Conservation (phyloP, 2,329 filamentous ascomycete genomes). For the Fusarium sp. region DNA sequence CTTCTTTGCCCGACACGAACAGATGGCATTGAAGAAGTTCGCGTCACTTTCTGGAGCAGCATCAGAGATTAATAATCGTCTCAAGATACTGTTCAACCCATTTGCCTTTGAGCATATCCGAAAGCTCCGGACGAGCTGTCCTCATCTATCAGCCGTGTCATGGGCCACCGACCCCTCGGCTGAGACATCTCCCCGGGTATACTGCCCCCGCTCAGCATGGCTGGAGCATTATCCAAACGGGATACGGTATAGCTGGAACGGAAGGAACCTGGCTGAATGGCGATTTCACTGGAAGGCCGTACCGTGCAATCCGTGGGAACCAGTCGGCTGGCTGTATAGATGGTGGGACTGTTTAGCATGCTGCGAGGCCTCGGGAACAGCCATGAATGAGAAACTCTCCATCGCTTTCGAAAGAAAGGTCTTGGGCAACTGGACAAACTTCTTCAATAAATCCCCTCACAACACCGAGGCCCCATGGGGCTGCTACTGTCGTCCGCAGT, state of each 20-base stretch:
- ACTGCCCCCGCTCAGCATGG: not conserved
- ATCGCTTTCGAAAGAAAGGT: not conserved
- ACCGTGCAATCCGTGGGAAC: not conserved
- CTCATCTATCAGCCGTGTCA: not conserved
- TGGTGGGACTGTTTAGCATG: slow-evolving; percentile 17
- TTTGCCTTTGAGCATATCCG: fast-evolving
- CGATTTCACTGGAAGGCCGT: not conserved
- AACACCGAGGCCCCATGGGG: fast-evolving
- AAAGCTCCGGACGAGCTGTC: not conserved
- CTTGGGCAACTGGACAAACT: not conserved
- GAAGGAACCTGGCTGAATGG: slow-evolving; percentile 3
- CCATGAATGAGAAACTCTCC: not conserved
- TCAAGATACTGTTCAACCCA: slow-evolving; percentile 10
- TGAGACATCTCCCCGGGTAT: not conserved
- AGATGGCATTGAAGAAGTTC: not conserved
- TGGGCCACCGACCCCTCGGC: not conserved
- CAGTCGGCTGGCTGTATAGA: not conserved
- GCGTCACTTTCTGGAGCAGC: not conserved
- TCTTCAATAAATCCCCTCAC: not conserved
- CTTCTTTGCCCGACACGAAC: not conserved
- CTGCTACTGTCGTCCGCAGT: not conserved
- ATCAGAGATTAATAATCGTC: not conserved
- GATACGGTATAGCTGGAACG: slow-evolving; percentile 6
- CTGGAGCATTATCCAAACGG: slow-evolving; percentile 15
- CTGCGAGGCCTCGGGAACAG: not conserved